phyloP scores from a whole-genome alignment of 2,329 filamentous ascomycete genomes.

The Colletotrichum simmondsii region DNA sequence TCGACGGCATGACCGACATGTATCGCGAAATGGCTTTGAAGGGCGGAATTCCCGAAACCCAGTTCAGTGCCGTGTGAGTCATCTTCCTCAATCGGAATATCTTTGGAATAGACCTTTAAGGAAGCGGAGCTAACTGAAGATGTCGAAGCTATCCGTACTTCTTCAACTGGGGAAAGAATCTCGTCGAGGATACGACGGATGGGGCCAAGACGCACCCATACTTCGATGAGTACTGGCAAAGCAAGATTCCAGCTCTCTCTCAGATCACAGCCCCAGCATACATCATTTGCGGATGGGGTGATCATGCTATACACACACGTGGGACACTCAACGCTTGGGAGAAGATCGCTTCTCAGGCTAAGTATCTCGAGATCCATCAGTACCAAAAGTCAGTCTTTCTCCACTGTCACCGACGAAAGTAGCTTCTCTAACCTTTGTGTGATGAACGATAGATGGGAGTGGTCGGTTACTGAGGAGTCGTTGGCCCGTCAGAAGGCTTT shows the following conservation, averaged over 20 bases:
- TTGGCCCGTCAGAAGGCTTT: neutral
- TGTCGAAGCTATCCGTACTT: neutral
- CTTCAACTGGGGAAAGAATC: neutral
- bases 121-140: neutral
- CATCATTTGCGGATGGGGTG: neutral
- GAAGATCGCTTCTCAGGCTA: neutral
- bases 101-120: neutral
- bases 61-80: neutral
- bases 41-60: neutral
- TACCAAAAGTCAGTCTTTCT: neutral
- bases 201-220: neutral
- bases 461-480: neutral
- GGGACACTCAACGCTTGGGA: neutral
- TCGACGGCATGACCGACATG: neutral
- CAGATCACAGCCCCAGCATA: neutral
- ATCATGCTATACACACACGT: neutral
- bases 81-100: neutral
- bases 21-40: neutral
- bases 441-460: neutral
- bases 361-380: neutral
- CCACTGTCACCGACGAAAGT: neutral
- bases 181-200: neutral
- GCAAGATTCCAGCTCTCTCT: neutral
- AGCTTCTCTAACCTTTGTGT: neutral
- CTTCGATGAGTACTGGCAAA: slow-evolving; percentile 2